Percentiles rank a stretch among this genome's conserved stretches.
Conservation (phyloP, 805 yeast genomes). For the Candida maesae region DNA sequence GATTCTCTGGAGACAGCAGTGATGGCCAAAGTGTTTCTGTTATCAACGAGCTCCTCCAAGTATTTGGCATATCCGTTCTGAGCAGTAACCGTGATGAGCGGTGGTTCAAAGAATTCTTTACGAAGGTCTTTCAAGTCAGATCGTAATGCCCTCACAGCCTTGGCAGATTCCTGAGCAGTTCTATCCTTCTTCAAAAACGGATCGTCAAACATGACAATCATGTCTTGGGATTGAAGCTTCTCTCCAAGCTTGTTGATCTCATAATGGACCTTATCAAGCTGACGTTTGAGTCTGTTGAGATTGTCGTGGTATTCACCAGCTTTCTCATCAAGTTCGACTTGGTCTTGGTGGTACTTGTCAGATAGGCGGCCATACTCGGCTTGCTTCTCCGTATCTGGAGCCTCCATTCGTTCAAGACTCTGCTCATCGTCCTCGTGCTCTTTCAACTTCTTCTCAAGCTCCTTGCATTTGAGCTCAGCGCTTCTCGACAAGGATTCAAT, state of each 20-base stretch:
- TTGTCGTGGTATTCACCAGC: conserved; percentile 41
- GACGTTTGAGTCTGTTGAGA: conserved; percentile 32
- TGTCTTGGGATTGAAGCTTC: conserved; percentile 44
- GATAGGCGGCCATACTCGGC: conserved; percentile 15
- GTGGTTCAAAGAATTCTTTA: conserved; percentile 63
- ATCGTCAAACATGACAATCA: conserved; percentile 42
- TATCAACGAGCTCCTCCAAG: conserved; percentile 54
- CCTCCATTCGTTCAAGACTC: conserved; percentile 9
- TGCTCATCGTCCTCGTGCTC: conserved; percentile 27
- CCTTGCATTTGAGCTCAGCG: conserved; percentile 30
- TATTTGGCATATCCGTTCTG: conserved; percentile 48
- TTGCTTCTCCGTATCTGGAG: conserved; percentile 7
- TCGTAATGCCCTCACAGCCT: conserved; percentile 42
- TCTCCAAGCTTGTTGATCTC: conserved; percentile 21
- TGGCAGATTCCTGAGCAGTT: conserved; percentile 26
- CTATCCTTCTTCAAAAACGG: conserved; percentile 5
- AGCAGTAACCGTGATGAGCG: conserved; percentile 57
- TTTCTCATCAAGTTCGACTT: conserved; percentile 33
- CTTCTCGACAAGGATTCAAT: conserved; percentile 1
- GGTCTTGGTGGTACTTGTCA: conserved; percentile 27
- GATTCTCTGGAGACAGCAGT: conserved; percentile 53
- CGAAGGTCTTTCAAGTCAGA: conserved; percentile 32
- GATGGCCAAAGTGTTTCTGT: conserved; percentile 53
- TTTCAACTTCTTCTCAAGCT: conserved; percentile 31
- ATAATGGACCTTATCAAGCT: conserved; percentile 29